Conservation (phyloP, 2,329 filamentous ascomycete genomes). For the Parastagonospora avenae region DNA sequence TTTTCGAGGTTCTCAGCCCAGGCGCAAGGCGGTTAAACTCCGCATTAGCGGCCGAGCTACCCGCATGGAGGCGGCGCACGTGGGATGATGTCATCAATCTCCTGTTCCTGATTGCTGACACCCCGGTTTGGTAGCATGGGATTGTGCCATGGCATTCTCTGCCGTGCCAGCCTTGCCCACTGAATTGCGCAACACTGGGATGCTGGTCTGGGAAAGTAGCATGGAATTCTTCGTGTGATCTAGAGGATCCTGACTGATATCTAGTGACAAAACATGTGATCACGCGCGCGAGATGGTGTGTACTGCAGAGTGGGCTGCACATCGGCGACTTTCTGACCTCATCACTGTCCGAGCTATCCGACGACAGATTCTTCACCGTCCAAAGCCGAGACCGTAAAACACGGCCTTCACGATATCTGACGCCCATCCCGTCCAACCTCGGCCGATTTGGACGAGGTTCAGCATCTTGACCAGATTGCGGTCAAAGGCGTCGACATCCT, state of each 20-base stretch:
- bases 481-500: slow-evolving; percentile 62
- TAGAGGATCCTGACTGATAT: too few relatives aligned
- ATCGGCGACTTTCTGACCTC: background rate
- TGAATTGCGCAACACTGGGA: background rate
- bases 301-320: background rate
- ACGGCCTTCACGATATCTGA: slow-evolving; percentile 45
- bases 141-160: background rate
- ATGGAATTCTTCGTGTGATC: too few relatives aligned
- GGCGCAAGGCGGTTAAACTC: slow-evolving; percentile 2
- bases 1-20: background rate
- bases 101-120: background rate
- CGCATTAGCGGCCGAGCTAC: slow-evolving; percentile 1
- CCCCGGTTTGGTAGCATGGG: background rate
- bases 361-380: slow-evolving; percentile 4
- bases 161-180: background rate
- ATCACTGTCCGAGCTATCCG: background rate
- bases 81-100: slow-evolving; percentile 4
- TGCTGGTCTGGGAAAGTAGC: background rate
- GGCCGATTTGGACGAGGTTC: slow-evolving; percentile 55
- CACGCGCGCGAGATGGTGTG: too few relatives aligned
- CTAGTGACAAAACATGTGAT: too few relatives aligned
- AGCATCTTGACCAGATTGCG: slow-evolving; percentile 60
- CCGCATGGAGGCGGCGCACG: background rate
- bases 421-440: slow-evolving; percentile 61
- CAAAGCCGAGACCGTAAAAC: slow-evolving; percentile 30